A percentile compares a stretch with the other conserved stretches of the same genome.
These are phyloP conservation scores for Cudoniella acicularis DNA, from an alignment of 495 filamentous ascomycete genomes.

Conservation along the genomic window DNA sequence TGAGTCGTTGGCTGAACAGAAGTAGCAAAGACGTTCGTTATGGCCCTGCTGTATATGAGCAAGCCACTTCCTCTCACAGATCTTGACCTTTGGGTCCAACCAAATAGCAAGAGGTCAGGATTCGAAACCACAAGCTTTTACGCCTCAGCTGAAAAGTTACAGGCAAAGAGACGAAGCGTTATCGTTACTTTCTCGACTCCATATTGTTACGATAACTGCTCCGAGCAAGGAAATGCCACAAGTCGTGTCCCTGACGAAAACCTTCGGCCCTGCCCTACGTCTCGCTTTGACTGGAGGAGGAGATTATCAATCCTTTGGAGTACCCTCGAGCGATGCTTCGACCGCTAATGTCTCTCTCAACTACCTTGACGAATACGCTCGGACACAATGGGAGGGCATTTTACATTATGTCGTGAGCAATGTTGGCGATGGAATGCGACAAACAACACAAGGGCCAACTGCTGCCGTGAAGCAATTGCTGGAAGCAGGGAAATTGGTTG, in stretches of 20 bases:
- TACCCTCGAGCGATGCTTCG: constrained; percentile 62
- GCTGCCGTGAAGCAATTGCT: constrained; percentile 79
- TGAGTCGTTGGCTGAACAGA: constrained; percentile 15
- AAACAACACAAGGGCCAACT: constrained; percentile 51
- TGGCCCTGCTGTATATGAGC: constrained; percentile 86
- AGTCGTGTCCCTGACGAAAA: constrained; percentile 66
- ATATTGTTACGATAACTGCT: constrained; percentile 65
- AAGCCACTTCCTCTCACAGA: constrained; percentile 67
- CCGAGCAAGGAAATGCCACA: constrained; percentile 54
- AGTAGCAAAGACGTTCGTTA: constrained; percentile 89
- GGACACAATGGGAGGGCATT: constrained; percentile 90
- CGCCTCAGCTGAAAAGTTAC: constrained; percentile 2
- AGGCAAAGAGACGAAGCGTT: constrained; percentile 81
- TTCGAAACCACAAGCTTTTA: not conserved
- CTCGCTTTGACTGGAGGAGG: constrained; percentile 85
- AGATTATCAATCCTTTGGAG: constrained; percentile 81
- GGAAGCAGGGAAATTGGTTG: constrained; percentile 74
- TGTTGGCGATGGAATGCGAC: constrained; percentile 37
- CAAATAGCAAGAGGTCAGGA: constrained; percentile 60
- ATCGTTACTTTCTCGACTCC: constrained; percentile 72
- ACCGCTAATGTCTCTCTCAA: constrained; percentile 55
- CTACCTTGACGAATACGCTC: constrained; percentile 82
- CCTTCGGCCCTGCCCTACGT: constrained; percentile 73
- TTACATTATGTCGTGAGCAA: constrained; percentile 85
- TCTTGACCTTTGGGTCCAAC: constrained; percentile 78